Conservation (phyloP, 2,329 filamentous ascomycete species). For the Cladosporium sphaerospermum region DNA sequence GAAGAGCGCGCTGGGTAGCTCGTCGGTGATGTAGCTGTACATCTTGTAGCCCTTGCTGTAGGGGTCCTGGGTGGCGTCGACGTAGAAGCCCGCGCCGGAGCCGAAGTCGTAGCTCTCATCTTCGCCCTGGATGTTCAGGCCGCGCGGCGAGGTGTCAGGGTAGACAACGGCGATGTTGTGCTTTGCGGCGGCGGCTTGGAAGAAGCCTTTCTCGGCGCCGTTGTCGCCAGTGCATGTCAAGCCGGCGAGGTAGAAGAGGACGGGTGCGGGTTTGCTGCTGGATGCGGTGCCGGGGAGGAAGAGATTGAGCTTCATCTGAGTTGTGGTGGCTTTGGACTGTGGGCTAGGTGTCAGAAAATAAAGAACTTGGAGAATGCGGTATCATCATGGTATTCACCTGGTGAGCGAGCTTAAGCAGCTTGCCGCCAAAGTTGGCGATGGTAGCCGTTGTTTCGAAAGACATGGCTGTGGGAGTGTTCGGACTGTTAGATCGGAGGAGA, state of each 20-base stretch:
- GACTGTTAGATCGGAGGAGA: not conserved
- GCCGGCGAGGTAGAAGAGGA: slow-evolving; percentile 89
- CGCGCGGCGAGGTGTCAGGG: slow-evolving; percentile 88
- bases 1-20: slow-evolving; percentile 77
- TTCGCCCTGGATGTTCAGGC: slow-evolving; percentile 73
- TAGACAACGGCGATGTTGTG: slow-evolving; percentile 88
- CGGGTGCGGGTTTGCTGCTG: slow-evolving; percentile 60
- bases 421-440: slow-evolving; percentile 87
- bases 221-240: slow-evolving; percentile 90
- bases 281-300: slow-evolving; percentile 74
- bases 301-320: slow-evolving; percentile 87
- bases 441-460: slow-evolving; percentile 82
- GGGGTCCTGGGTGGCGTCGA: slow-evolving; percentile 72
- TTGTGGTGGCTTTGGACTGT: slow-evolving; percentile 67
- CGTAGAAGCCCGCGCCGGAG: slow-evolving; percentile 86
- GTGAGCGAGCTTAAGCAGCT: slow-evolving; percentile 90
- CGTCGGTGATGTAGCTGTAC: slow-evolving; percentile 85
- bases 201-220: slow-evolving; percentile 74
- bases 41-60: slow-evolving; percentile 80
- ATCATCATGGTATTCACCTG: slow-evolving; percentile 18
- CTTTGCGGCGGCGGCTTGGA: slow-evolving; percentile 73
- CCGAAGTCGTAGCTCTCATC: slow-evolving; percentile 90
- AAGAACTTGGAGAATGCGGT: too few species aligned
- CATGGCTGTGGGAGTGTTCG: slow-evolving; percentile 47
- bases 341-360: not conserved